Evolutionary conservation across 2,329 filamentous ascomycete species (phyloP).

Genomic region (Clarireedia paspali): DNA sequence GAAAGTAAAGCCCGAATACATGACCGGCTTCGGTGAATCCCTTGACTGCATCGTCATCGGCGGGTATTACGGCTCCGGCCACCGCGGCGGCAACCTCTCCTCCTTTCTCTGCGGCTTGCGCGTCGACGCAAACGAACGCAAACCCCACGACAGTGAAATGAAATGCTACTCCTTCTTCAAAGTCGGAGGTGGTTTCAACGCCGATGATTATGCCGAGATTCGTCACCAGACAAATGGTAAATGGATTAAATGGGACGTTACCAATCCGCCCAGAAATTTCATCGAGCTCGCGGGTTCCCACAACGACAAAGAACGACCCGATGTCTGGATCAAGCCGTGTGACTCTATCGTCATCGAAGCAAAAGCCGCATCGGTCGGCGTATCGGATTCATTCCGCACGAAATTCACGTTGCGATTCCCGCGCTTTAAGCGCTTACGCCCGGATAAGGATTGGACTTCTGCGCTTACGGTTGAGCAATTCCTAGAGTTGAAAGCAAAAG

Average conservation of each 20-base stretch:
- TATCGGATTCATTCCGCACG: constrained; percentile 70
- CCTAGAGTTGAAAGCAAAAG: constrained; percentile 57
- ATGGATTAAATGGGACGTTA: constrained; percentile 79
- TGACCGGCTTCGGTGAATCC: constrained; percentile 90
- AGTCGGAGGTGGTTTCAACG: constrained; percentile 87
- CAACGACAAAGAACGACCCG: constrained; percentile 66
- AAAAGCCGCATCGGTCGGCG: constrained; percentile 73
- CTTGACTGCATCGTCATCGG: constrained; percentile 86
- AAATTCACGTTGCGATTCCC: constrained; percentile 82
- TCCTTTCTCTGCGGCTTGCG: constrained; percentile 87
- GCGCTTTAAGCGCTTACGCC: constrained; percentile 71
- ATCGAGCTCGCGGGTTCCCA: constrained; percentile 78
- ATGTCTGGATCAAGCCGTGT: constrained; percentile 85
- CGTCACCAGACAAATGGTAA: constrained; percentile 81
- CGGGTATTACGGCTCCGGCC: constrained; percentile 85
- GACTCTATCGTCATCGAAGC: constrained; percentile 84
- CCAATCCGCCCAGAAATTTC: constrained; percentile 66
- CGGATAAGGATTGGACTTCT: constrained; percentile 78
- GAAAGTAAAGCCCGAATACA: constrained; percentile 98
- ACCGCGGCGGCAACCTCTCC: constrained; percentile 72
- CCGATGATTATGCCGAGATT: constrained; percentile 77
- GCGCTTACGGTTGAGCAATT: constrained; percentile 77
- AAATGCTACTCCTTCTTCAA: constrained; percentile 95
- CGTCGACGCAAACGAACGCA: constrained; percentile 40
- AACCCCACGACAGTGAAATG: constrained; percentile 46